These are phyloP conservation scores for Malus hybrid DNA, from an alignment of 331 rosid genomes.

Conservation along the genomic window DNA sequence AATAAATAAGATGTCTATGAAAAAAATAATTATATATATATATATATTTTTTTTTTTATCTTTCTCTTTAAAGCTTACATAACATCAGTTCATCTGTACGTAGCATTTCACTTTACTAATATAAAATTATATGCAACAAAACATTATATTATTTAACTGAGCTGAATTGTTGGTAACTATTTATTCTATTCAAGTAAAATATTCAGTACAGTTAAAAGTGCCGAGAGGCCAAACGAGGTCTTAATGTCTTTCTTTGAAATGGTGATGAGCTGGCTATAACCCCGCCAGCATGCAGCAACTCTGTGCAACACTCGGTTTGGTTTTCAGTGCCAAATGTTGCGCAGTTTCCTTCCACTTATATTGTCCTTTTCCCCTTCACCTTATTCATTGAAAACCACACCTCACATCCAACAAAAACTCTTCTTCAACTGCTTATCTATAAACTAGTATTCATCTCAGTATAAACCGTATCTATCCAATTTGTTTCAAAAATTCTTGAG, in stretches of 20 bases:
- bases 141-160: too few species aligned
- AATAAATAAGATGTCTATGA: too few species aligned
- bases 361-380: constrained; percentile 13
- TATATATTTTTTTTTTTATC: not conserved
- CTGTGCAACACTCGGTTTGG: constrained; percentile 12
- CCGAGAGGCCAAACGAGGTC: too few species aligned
- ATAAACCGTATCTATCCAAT: not conserved
- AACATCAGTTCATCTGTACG: too few species aligned
- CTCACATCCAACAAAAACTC: not conserved
- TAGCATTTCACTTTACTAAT: too few species aligned
- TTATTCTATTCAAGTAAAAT: too few species aligned
- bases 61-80: not conserved
- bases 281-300: constrained; percentile 18
- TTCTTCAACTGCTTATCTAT: constrained; percentile 6
- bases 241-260: not conserved
- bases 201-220: too few species aligned
- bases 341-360: constrained; percentile 3
- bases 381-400: not conserved
- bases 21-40: too few species aligned
- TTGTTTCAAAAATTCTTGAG: not conserved
- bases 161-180: too few species aligned
- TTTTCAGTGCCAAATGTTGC: constrained; percentile 13
- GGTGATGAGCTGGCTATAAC: not conserved
- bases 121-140: too few species aligned
- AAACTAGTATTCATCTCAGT: not conserved